Conservation (phyloP, 2,329 filamentous ascomycete species). For the Cyclaneusma minus region DNA sequence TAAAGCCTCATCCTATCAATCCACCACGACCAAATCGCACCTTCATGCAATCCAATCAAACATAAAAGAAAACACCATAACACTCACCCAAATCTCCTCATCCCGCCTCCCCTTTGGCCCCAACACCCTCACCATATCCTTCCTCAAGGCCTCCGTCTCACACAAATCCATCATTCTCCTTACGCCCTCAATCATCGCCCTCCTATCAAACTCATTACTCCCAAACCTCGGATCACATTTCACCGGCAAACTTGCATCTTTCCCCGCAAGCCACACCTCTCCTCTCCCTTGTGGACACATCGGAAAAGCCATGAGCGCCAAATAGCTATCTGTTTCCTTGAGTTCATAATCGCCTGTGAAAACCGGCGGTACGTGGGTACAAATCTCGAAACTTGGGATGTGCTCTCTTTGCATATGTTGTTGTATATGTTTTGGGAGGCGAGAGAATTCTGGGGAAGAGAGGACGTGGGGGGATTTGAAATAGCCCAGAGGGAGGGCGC, state of each 20-base stretch:
- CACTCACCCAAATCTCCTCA: conserved; percentile 29
- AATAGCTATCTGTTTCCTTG: conserved; percentile 23
- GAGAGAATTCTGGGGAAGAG: conserved; percentile 30
- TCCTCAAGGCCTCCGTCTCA: conserved; percentile 26
- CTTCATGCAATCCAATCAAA: conserved; percentile 3
- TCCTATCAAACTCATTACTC: conserved; percentile 35
- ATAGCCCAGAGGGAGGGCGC: conserved; percentile 25
- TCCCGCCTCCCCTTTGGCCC: conserved; percentile 31
- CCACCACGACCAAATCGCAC: too few species aligned
- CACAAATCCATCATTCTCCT: conserved; percentile 26
- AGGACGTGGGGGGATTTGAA: conserved; percentile 26
- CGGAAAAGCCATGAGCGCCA: conserved; percentile 27
- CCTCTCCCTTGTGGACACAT: conserved; percentile 39
- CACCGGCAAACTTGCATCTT: conserved; percentile 32
- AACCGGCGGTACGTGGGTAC: conserved; percentile 24
- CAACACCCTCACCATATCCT: conserved; percentile 25
- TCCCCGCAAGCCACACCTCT: conserved; percentile 33
- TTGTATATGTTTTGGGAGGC: conserved; percentile 27
- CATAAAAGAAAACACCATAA: too few species aligned
- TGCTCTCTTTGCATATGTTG: conserved; percentile 29
- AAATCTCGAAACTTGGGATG: conserved; percentile 40
- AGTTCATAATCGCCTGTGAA: conserved; percentile 22
- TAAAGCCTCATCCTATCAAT: too few species aligned
- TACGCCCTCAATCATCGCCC: conserved; percentile 30
- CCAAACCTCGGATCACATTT: conserved; percentile 37